Percentiles rank a stretch among this genome's conserved stretches.
Evolutionary conservation across 305 asterid genomes (phyloP).

Genomic region (Fraxinus albicans): DNA sequence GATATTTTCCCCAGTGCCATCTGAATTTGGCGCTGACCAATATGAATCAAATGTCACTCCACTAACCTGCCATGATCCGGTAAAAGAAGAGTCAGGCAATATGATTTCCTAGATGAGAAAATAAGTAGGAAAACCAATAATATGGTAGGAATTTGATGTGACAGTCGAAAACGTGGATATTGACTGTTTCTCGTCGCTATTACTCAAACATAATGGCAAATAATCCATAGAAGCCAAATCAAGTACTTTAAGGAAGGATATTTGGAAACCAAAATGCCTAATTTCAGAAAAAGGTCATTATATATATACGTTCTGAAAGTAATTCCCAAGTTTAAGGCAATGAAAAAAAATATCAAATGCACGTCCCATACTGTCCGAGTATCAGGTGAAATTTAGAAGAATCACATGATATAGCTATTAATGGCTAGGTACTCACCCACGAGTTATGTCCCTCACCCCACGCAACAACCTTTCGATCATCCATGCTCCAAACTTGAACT

Average conservation of each 20-base stretch:
- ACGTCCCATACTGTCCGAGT: not conserved
- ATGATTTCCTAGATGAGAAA: constrained; percentile 9
- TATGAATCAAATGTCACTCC: constrained; percentile 97
- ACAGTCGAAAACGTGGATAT: not conserved
- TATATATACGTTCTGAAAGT: not conserved
- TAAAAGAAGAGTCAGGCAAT: constrained; percentile 16
- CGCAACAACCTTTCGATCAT: constrained; percentile 89
- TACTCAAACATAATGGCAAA: not conserved
- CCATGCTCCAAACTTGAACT: constrained; percentile 99
- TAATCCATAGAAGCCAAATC: not conserved
- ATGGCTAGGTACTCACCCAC: constrained; percentile 69
- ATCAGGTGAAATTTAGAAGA: not conserved
- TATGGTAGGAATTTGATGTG: not conserved
- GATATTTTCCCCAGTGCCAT: constrained; percentile 67
- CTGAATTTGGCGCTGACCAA: constrained; percentile 89
- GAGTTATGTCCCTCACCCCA: constrained; percentile 99
- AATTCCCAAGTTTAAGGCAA: not conserved
- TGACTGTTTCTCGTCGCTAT: not conserved
- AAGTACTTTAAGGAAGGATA: not conserved
- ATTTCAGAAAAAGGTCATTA: not conserved
- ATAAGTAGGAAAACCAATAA: not conserved
- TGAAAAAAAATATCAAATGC: not conserved
- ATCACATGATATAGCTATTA: not conserved
- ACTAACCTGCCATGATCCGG: constrained; percentile 68
- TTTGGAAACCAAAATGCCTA: not conserved